Conservation (phyloP, 1,284 basidiomycete species). For the Sutorius eximius region DNA sequence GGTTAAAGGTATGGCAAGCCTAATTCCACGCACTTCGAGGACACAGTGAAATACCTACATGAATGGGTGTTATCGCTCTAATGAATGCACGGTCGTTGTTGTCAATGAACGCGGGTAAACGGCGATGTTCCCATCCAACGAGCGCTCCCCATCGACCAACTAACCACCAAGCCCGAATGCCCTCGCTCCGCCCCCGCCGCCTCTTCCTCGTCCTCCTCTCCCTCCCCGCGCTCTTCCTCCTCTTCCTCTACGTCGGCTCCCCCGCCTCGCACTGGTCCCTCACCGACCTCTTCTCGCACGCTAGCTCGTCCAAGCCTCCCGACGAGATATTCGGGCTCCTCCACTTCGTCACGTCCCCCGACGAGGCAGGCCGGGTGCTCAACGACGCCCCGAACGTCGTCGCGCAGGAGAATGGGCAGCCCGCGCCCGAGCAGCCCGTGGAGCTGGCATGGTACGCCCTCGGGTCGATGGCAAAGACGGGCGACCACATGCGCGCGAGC, state of each 20-base stretch:
- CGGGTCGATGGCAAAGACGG: constrained; percentile 15
- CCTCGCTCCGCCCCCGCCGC: constrained; percentile 45
- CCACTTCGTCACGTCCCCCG: constrained; percentile 55
- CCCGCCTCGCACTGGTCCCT: constrained; percentile 37
- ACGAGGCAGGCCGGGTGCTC: constrained; percentile 25
- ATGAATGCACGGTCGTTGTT: too few relatives aligned
- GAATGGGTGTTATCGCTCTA: too few relatives aligned
- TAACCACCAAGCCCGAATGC: constrained; percentile 8
- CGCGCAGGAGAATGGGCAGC: constrained; percentile 38
- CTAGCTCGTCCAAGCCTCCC: constrained; percentile 30
- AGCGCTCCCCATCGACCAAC: not conserved
- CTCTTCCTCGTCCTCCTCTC: constrained; percentile 35
- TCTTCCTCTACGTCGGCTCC: constrained; percentile 31
- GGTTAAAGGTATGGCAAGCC: too few relatives aligned
- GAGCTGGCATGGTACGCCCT: constrained; percentile 49
- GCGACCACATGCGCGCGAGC: not conserved
- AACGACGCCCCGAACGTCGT: not conserved
- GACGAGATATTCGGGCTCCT: constrained; percentile 68
- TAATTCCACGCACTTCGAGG: too few relatives aligned
- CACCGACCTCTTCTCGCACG: constrained; percentile 33
- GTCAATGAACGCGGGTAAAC: too few relatives aligned
- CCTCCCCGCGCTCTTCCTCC: constrained; percentile 31
- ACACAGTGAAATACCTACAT: too few relatives aligned
- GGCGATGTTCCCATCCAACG: not conserved
- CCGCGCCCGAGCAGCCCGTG: constrained; percentile 46